phyloP scores from a whole-genome alignment of 352 stramenopile genomes.

The Globisporangium echinulatum region DNA sequence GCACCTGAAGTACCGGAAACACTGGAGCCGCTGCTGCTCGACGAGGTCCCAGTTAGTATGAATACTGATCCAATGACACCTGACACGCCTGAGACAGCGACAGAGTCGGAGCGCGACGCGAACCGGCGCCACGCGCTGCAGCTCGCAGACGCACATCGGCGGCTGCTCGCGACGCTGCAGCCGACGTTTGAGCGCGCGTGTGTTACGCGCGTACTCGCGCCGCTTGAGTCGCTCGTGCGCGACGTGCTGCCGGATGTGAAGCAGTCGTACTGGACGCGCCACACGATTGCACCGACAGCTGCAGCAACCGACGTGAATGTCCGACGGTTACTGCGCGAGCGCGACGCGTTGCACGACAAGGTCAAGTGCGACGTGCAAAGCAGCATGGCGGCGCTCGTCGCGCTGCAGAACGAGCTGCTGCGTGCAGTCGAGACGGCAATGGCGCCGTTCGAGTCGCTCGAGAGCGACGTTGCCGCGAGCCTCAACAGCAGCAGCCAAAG shows the following conservation, averaged over 20 bases:
- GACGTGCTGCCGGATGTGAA: slow-evolving; percentile 67
- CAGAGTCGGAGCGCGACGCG: too few species aligned
- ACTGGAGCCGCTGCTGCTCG: too few species aligned
- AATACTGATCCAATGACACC: too few species aligned
- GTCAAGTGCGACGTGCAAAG: slow-evolving; percentile 41
- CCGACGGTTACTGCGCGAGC: slow-evolving; percentile 45
- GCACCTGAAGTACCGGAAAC: too few species aligned
- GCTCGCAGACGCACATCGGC: slow-evolving; percentile 22
- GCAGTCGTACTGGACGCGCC: slow-evolving; percentile 66
- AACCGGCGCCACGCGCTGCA: slow-evolving; percentile 9
- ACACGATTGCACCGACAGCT: not conserved
- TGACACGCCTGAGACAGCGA: too few species aligned
- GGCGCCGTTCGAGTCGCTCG: slow-evolving; percentile 20
- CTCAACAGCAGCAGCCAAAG: not conserved
- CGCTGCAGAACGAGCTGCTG: slow-evolving; percentile 42
- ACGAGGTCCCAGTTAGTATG: too few species aligned
- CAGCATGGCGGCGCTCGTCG: slow-evolving; percentile 44
- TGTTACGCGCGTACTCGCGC: slow-evolving; percentile 33
- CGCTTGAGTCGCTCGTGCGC: slow-evolving; percentile 32
- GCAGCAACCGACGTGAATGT: slow-evolving; percentile 15
- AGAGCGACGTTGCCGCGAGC: not conserved
- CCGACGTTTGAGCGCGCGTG: slow-evolving; percentile 37
- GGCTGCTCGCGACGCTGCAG: slow-evolving; percentile 30
- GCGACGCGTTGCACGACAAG: slow-evolving; percentile 33
- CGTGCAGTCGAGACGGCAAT: slow-evolving; percentile 27